A percentile compares a stretch with the other conserved stretches of the same genome.
These are phyloP conservation scores for Paramarasmius palmivorus DNA, from an alignment of 1,284 basidiomycete genomes.

Conservation along the genomic window DNA sequence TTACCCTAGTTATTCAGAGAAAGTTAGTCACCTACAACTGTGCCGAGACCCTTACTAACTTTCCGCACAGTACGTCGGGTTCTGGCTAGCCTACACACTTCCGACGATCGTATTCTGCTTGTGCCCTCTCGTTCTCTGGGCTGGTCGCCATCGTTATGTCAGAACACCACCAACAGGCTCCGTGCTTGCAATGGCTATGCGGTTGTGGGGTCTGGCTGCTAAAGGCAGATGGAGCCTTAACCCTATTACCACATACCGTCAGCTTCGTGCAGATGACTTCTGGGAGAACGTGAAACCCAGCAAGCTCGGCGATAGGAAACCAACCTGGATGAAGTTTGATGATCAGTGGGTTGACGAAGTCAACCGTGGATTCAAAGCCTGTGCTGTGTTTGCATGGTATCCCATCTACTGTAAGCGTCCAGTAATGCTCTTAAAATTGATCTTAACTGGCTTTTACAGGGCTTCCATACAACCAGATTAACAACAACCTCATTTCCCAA, in stretches of 20 bases:
- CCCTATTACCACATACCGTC: constrained; percentile 46
- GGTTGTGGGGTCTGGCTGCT: constrained; percentile 51
- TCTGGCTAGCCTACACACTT: constrained; percentile 69
- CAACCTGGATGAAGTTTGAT: constrained; percentile 74
- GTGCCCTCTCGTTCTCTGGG: constrained; percentile 69
- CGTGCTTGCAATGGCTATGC: constrained; percentile 57
- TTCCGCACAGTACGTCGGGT: constrained; percentile 59
- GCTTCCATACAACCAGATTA: constrained; percentile 75
- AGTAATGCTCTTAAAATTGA: background rate
- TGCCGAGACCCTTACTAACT: background rate
- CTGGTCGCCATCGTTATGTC: constrained; percentile 68
- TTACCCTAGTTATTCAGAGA: no score
- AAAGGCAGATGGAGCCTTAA: constrained; percentile 62
- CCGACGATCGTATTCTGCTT: constrained; percentile 70
- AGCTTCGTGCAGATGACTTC: constrained; percentile 63
- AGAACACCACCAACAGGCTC: constrained; percentile 78
- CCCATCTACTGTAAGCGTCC: constrained; percentile 64
- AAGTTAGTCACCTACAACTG: constrained; percentile 35
- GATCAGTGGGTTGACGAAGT: constrained; percentile 86
- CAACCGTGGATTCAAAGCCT: constrained; percentile 81
- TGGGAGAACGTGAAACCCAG: constrained; percentile 83
- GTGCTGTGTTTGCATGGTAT: constrained; percentile 79
- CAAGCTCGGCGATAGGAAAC: constrained; percentile 39
- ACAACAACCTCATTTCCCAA: constrained; percentile 80
- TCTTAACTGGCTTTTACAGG: constrained; percentile 34